Base-by-base conservation (phyloP, 257 asterid species). In the Schizonepeta tenuifolia region DNA sequence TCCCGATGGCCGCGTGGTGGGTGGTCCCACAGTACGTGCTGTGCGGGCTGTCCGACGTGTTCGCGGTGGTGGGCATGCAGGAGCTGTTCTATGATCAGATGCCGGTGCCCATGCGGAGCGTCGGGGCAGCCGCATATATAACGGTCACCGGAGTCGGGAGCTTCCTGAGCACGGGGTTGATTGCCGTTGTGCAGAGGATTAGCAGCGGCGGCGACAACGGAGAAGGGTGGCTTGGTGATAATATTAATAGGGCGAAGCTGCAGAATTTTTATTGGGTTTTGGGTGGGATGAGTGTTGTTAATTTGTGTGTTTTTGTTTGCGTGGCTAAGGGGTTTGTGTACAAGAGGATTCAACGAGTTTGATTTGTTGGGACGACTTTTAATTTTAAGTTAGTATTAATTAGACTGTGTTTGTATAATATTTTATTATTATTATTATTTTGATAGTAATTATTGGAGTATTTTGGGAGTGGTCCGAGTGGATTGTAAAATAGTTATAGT, bases 1-100 rank as follows among this genome's bases (percentile, higher is more conserved):
- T 83, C 12, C 86, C 90, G 1, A 85, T 88, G 88, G 13, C 75
- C 0, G 81, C 73, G 5, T 88, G 91, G 88, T 84, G 91, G 88
- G 46, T 88, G 50, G 9, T 84, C 46, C 91, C 94, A 22, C 91
- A 88, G 51, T 88, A 84, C 56, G 53, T 84, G 70, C 3, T 88
- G 78, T 1, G 36, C 0, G 94, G 94, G 55, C 12, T 86, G 5
- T 64, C 86, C 4, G 91, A 86, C n/a, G 83, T 82, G 59, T 84
- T 88, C 49, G 69, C 88, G 4, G 51, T 86, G 2, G 84, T 88
- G 7, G 94, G 94, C n/a, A 15, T 88, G 79, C 91, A 88, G 59
- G 94, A 88, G 71, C 40, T 88, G 57, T 88, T 88, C 69, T 88
- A 88, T 50, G 86, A 82, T 15, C 89, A 88, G 28, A 84, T 88